These are phyloP conservation scores for Haplosporangium sp. DNA, from an alignment of 371 early-diverging fungal species.

Conservation along the genomic window DNA sequence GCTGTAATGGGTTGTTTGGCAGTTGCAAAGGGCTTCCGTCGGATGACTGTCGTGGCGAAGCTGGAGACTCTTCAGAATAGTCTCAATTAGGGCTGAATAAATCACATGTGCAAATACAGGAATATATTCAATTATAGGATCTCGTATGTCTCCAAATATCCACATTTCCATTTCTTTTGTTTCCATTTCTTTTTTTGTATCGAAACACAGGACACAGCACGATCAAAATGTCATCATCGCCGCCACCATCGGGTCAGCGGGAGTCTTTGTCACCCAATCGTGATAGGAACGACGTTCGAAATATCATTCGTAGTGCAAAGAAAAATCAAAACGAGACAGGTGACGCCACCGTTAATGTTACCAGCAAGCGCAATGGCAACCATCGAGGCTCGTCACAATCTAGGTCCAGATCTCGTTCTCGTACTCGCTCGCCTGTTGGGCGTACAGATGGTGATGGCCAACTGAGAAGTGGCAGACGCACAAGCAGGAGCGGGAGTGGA, in stretches of 20 bases:
- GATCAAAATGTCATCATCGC: background rate
- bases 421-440: conserved; percentile 4
- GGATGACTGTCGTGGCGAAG: conserved; percentile 16
- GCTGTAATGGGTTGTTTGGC: conserved; percentile 17
- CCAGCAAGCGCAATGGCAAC: background rate
- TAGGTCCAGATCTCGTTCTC: conserved; percentile 2
- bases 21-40: conserved; percentile 43
- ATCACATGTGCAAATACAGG: conserved; percentile 1
- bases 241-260: conserved; percentile 2
- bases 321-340: background rate
- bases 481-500: background rate
- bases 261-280: conserved; percentile 11
- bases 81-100: background rate
- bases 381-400: background rate
- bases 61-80: conserved; percentile 7
- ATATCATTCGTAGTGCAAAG: conserved; percentile 5
- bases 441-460: conserved; percentile 1
- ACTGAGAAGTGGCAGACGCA: background rate
- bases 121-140: background rate
- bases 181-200: background rate
- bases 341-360: background rate
- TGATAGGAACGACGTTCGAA: conserved; percentile 10
- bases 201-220: background rate
- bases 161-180: background rate
- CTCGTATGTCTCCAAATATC: background rate